Percentiles rank a stretch among this genome's conserved stretches.
Conservation (phyloP, 495 filamentous ascomycete genomes). For the Poronia punctata region DNA sequence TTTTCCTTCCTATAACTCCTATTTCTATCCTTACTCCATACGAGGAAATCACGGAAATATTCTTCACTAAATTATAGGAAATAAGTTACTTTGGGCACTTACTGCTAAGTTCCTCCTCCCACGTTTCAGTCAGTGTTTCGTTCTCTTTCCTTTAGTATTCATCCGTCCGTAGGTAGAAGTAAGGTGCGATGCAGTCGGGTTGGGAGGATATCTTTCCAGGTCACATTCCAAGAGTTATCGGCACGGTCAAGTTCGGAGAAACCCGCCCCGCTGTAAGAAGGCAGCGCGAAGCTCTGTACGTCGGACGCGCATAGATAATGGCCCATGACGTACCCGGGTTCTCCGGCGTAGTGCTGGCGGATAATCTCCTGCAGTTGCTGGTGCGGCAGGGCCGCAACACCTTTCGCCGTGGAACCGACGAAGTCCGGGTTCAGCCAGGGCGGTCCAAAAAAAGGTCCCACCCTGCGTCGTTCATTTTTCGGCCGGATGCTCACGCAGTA, state of each 20-base stretch:
- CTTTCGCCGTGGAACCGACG: constrained; percentile 5
- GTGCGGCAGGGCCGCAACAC: not conserved
- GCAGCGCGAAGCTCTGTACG: constrained; percentile 6
- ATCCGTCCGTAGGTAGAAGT: too few relatives aligned
- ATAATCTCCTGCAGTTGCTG: constrained; percentile 11
- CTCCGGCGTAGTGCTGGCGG: constrained; percentile 7
- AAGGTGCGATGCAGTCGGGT: constrained; percentile 10
- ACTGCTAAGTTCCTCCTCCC: too few relatives aligned
- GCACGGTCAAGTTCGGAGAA: constrained; percentile 1
- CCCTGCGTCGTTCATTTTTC: not conserved
- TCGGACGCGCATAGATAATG: constrained; percentile 1
- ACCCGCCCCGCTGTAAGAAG: constrained; percentile 15
- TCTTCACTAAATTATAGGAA: too few relatives aligned
- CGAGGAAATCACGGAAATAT: too few relatives aligned
- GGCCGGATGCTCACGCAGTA: constrained; percentile 14
- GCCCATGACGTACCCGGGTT: constrained; percentile 5
- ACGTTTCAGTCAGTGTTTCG: too few relatives aligned
- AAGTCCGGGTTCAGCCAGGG: constrained; percentile 22
- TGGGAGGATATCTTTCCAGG: constrained; percentile 13
- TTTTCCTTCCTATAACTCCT: too few relatives aligned
- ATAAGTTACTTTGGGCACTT: too few relatives aligned
- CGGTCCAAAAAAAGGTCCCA: constrained; percentile 5
- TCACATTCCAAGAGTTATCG: constrained; percentile 3
- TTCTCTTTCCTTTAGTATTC: too few relatives aligned
- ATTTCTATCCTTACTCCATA: too few relatives aligned